A percentile compares a stretch with the other conserved stretches of the same genome.
Evolutionary conservation across 148 eudicot species (phyloP).

Genomic region (Rhododendron williamsianum): DNA sequence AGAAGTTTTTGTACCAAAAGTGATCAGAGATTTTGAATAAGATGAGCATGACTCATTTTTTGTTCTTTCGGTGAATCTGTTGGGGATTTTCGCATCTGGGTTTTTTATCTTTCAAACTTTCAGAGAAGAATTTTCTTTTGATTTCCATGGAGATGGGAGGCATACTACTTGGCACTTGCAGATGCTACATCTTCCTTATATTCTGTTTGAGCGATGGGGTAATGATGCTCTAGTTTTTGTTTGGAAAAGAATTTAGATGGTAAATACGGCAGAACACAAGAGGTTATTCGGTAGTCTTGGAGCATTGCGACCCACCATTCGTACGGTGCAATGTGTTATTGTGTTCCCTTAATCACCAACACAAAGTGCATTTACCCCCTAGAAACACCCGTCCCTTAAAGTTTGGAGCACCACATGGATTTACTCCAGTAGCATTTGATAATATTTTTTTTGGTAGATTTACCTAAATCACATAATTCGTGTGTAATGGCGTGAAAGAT

Average conservation of each 20-base stretch:
- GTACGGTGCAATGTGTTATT: no score
- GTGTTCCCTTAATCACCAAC: no score
- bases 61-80: not conserved
- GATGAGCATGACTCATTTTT: not conserved
- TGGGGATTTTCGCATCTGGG: not conserved
- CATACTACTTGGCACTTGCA: not conserved
- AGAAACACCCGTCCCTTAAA: no score
- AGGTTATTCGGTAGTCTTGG: no score
- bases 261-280: no score
- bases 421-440: no score
- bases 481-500: no score
- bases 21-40: not conserved
- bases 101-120: not conserved
- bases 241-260: not conserved
- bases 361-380: no score
- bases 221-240: not conserved
- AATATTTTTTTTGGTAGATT: no score
- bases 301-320: no score
- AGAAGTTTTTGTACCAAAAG: not conserved
- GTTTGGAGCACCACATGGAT: not conserved
- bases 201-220: not conserved
- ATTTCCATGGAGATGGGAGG: not conserved
- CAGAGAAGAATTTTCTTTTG: not conserved
- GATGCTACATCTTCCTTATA: not conserved
- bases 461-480: no score